Base-by-base conservation (phyloP, 306 rosid genomes). In the Astragalus membranaceus region DNA sequence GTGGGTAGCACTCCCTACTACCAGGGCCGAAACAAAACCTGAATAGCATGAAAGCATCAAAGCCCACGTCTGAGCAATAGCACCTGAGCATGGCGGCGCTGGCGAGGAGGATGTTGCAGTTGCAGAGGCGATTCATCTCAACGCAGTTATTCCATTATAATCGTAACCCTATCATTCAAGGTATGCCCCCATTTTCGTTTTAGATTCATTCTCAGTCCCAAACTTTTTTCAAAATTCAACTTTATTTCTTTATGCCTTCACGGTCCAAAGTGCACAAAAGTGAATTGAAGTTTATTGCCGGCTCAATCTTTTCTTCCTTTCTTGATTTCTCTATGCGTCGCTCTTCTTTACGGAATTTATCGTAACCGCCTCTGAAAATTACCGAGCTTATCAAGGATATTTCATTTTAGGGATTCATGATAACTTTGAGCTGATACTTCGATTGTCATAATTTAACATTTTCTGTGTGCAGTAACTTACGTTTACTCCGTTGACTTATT, bases 101-200 rank as follows among this genome's bases (percentile, higher is more conserved):
- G 73, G 81, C 81, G 26, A 78, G 75, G 26, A 78, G 75, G 44
- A 74, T 80, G 65, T 79, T 83, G 78, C 85, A 67, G 88, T 74
- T 85, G 80, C 85, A 67, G 88, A 85, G 80, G 78, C 78, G 86
- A 39, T 4, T 82, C 46, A 43, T 73, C 52, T 75, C 92, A 9
- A 46, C 83, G 8, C 64, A 70, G 41, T 60, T 59, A 41, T 64
- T 55, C n/a, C 73, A 11, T 41, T 54, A 11, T 42, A 75, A 52
- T 32, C 33, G 61, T 15, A 8, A 56, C 33, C 63, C 70, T 5
- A 50, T 57, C 4, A 11, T 43, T 33, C 83, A 59, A 70, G 86
- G 90, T 71, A 80, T 54, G 59, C 55, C 15, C 46, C 56, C 10
- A 29, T 64, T 56, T 1, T 30, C 30, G 30, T 26, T 26, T 26